Percentiles rank a stretch among this genome's conserved stretches.
Conservation (phyloP, 2,329 filamentous ascomycete genomes). For the Botrytis sinoallii region DNA sequence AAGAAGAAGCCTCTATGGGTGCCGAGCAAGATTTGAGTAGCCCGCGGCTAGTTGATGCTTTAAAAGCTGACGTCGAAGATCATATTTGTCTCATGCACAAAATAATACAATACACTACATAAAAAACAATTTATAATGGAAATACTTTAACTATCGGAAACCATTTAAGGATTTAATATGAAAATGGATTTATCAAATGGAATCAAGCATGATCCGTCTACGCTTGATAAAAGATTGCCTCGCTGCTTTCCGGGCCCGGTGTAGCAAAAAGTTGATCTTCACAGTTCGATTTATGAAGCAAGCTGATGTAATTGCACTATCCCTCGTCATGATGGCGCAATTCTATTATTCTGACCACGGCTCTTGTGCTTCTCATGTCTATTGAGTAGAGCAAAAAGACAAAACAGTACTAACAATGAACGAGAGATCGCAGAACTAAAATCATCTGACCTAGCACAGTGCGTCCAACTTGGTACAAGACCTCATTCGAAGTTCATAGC, state of each 20-base stretch:
- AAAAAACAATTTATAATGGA: background rate
- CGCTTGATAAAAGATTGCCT: background rate
- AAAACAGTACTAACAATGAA: background rate
- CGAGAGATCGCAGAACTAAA: background rate
- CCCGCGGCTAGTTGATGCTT: background rate
- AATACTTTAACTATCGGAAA: background rate
- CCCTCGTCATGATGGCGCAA: background rate
- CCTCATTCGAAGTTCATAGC: too few relatives aligned
- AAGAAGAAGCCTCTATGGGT: conserved; percentile 67
- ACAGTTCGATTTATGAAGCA: background rate
- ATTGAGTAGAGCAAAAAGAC: background rate
- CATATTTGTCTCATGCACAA: too few relatives aligned
- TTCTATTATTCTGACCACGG: background rate
- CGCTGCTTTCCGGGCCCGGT: background rate
- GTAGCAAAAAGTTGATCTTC: background rate
- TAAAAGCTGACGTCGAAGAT: background rate
- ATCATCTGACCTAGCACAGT: background rate
- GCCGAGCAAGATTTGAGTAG: conserved; percentile 53
- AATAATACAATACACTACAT: background rate
- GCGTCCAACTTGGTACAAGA: too few relatives aligned
- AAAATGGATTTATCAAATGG: background rate
- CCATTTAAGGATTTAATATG: background rate
- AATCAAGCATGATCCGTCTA: background rate
- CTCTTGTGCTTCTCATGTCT: background rate
- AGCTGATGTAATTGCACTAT: background rate